Conservation (phyloP, 2,329 filamentous ascomycete genomes). For the Claviceps monticola region DNA sequence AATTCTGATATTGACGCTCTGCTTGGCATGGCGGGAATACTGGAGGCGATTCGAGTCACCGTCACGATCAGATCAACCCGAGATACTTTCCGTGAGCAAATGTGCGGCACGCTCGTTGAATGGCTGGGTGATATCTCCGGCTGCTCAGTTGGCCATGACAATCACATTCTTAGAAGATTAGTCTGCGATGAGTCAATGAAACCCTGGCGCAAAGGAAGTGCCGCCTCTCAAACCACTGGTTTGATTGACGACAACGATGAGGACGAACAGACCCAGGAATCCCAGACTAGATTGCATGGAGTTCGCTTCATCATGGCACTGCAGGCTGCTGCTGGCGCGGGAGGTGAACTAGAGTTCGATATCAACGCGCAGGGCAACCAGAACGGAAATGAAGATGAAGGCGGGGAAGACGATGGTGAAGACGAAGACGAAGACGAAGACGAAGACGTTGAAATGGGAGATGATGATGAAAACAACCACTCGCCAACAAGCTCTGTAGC, state of each 20-base stretch:
- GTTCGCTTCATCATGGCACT: conserved; percentile 24
- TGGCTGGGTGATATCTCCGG: conserved; percentile 91
- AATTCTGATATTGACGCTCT: conserved; percentile 57
- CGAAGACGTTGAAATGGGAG: conserved; percentile 30
- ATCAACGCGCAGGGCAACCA: conserved; percentile 17
- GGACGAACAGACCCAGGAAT: conserved; percentile 33
- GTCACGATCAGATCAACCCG: conserved; percentile 87
- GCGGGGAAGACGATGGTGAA: conserved; percentile 25
- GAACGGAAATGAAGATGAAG: conserved; percentile 51
- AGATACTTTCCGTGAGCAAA: conserved; percentile 93
- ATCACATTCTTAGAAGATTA: conserved; percentile 61
- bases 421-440: conserved; percentile 52
- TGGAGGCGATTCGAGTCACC: conserved; percentile 92
- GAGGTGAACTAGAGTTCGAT: conserved; percentile 16
- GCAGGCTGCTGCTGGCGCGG: conserved; percentile 19
- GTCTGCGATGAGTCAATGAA: conserved; percentile 87
- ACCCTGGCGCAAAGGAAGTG: conserved; percentile 76
- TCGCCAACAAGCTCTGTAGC: conserved; percentile 19
- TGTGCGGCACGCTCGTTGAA: conserved; percentile 95
- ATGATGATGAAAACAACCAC: conserved; percentile 22
- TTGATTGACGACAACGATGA: conserved; percentile 31
- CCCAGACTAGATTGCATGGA: conserved; percentile 15
- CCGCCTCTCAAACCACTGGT: conserved; percentile 53
- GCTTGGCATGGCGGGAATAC: conserved; percentile 64
- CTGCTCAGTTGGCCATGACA: conserved; percentile 70